Percentiles rank a stretch among this genome's conserved stretches.
phyloP scores from a whole-genome alignment of 176 grass and related monocot species.

The Oropetium thomaeum region DNA sequence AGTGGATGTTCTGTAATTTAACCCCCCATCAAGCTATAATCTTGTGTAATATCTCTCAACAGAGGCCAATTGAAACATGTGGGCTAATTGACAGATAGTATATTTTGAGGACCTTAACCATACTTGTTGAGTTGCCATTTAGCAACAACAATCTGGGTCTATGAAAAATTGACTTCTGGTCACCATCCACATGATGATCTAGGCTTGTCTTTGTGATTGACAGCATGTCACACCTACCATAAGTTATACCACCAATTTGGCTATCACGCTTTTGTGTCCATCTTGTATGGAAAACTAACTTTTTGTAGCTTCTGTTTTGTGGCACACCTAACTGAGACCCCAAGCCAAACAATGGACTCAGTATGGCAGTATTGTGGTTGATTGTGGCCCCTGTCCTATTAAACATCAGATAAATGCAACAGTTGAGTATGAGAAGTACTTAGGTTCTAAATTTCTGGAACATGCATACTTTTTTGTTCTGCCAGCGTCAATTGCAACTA shows the following conservation, averaged over 20 bases:
- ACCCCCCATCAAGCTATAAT: neutral
- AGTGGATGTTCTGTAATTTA: neutral
- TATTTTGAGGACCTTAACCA: neutral
- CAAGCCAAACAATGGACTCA: slow-evolving; percentile 8
- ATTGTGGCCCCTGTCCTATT: slow-evolving; percentile 11
- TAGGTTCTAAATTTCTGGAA: slow-evolving; percentile 16
- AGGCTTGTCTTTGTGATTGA: slow-evolving; percentile 1
- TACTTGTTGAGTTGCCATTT: neutral
- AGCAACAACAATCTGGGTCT: slow-evolving; percentile 15
- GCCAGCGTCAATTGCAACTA: slow-evolving; percentile 20
- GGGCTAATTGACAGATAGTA: neutral
- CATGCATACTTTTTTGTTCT: slow-evolving; percentile 19
- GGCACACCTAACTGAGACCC: slow-evolving; percentile 31
- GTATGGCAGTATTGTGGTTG: neutral
- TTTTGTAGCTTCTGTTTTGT: slow-evolving; percentile 39
- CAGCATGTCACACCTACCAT: slow-evolving; percentile 22
- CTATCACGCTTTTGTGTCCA: slow-evolving; percentile 19
- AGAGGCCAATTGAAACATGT: slow-evolving; percentile 7
- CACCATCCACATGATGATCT: neutral
- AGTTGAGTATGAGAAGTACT: slow-evolving; percentile 4
- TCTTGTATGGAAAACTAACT: slow-evolving; percentile 25
- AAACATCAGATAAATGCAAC: neutral
- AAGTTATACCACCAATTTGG: slow-evolving; percentile 30
- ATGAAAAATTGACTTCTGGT: slow-evolving; percentile 16
- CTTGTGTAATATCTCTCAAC: neutral